Conservation (phyloP, 192 early-diverging fungal species). For the Gonapodya sp. region DNA sequence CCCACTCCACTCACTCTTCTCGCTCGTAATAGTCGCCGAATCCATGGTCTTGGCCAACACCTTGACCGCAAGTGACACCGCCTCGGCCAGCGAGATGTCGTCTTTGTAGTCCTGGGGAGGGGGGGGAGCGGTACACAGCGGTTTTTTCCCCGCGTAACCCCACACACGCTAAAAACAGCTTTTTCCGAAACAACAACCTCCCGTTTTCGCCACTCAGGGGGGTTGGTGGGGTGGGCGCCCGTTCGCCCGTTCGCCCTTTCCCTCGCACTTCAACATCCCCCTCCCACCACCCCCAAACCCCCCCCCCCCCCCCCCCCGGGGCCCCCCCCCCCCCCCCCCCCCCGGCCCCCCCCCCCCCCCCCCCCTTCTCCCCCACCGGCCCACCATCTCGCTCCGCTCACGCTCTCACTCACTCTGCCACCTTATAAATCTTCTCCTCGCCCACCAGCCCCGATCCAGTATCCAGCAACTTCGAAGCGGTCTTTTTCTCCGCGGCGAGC, state of each 20-base stretch:
- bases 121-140: not conserved
- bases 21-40: conserved; percentile 74
- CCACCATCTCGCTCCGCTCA: too few species aligned
- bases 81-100: conserved; percentile 70
- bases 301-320: too few species aligned
- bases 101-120: conserved; percentile 87
- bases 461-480: conserved; percentile 87
- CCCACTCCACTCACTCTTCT: conserved; percentile 63
- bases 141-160: not conserved
- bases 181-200: not conserved
- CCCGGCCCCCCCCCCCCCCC: too few species aligned
- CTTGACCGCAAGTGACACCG: conserved; percentile 83
- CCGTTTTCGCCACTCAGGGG: not conserved
- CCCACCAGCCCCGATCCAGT: conserved; percentile 59
- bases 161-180: not conserved
- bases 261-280: too few species aligned
- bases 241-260: too few species aligned
- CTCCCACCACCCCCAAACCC: too few species aligned
- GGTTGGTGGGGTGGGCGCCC: too few species aligned
- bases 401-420: conserved; percentile 65
- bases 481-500: conserved; percentile 93
- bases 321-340: too few species aligned
- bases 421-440: conserved; percentile 92
- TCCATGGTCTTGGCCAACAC: conserved; percentile 98
- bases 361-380: too few species aligned